These are phyloP conservation scores for Elsinoe perseae DNA, from an alignment of 2,329 filamentous ascomycete species.

Conservation along the genomic window DNA sequence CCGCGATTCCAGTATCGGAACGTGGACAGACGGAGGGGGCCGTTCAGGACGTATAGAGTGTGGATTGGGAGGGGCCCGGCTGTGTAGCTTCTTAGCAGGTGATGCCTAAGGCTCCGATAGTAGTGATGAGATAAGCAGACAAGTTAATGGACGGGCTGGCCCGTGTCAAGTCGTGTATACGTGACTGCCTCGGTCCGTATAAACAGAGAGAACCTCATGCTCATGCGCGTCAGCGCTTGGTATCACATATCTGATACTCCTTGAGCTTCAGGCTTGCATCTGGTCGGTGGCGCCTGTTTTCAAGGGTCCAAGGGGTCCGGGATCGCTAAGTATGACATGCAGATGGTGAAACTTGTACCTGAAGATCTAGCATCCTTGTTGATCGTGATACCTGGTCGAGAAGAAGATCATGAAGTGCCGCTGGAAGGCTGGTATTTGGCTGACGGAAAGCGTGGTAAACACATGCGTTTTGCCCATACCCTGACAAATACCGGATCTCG, in stretches of 20 bases:
- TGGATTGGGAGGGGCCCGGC: conserved; percentile 34
- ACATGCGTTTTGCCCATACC: no score
- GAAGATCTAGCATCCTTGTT: background rate
- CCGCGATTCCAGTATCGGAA: conserved; percentile 35
- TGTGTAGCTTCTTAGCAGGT: conserved; percentile 21
- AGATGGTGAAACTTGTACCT: background rate
- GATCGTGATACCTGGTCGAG: background rate
- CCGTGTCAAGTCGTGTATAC: no score
- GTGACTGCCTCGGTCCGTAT: background rate
- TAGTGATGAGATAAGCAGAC: background rate
- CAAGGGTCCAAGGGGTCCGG: background rate
- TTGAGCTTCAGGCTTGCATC: background rate
- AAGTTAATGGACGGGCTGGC: no score
- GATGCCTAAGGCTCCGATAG: no score
- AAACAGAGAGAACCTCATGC: background rate
- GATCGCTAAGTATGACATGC: background rate
- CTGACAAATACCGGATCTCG: no score
- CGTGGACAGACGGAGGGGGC: conserved; percentile 31
- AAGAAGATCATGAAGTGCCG: background rate
- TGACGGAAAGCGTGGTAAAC: no score
- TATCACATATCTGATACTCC: background rate
- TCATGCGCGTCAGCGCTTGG: background rate
- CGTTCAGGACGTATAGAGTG: conserved; percentile 31
- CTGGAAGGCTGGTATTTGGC: background rate
- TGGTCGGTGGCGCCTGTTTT: background rate